phyloP scores from a whole-genome alignment of 305 asterid genomes.

The Fraxinus sp. region DNA sequence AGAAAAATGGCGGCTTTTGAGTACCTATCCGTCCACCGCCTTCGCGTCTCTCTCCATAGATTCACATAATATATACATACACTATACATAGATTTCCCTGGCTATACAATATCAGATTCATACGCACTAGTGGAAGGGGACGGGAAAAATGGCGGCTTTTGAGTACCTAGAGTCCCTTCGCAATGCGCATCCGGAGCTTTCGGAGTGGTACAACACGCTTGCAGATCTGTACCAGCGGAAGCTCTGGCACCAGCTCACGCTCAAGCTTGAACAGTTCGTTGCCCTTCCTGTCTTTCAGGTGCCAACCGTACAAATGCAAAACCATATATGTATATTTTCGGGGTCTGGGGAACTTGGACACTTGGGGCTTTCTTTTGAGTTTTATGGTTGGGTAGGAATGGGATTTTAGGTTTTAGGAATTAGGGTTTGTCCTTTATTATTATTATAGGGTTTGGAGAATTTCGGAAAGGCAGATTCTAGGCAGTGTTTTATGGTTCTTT shows the following conservation, averaged over 20 bases:
- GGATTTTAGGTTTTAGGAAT: not conserved
- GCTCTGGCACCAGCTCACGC: constrained; percentile 97
- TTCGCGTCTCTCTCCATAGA: not conserved
- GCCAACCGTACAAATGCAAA: not conserved
- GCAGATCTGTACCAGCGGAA: constrained; percentile 94
- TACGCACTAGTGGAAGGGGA: constrained; percentile 16
- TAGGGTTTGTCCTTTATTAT: not conserved
- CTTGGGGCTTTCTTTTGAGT: not conserved
- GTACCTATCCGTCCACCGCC: constrained; percentile 41
- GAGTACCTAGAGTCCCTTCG: constrained; percentile 77
- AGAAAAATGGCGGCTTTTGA: constrained; percentile 74
- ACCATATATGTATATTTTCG: not conserved
- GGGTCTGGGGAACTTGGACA: not conserved
- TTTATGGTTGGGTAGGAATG: not conserved
- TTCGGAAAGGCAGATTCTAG: not conserved
- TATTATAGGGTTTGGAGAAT: not conserved
- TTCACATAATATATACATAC: not conserved
- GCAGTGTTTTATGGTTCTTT: not conserved
- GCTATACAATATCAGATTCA: constrained; percentile 20
- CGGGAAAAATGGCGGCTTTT: constrained; percentile 66
- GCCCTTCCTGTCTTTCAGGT: constrained; percentile 91
- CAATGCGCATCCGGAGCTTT: constrained; percentile 75
- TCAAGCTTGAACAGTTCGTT: constrained; percentile 89
- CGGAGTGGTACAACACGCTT: constrained; percentile 80
- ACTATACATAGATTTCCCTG: constrained; percentile 8